Percentiles rank a stretch among this genome's conserved stretches.
Evolutionary conservation across 768 basidiomycete genomes (phyloP).

Genomic region (Mycena venus): DNA sequence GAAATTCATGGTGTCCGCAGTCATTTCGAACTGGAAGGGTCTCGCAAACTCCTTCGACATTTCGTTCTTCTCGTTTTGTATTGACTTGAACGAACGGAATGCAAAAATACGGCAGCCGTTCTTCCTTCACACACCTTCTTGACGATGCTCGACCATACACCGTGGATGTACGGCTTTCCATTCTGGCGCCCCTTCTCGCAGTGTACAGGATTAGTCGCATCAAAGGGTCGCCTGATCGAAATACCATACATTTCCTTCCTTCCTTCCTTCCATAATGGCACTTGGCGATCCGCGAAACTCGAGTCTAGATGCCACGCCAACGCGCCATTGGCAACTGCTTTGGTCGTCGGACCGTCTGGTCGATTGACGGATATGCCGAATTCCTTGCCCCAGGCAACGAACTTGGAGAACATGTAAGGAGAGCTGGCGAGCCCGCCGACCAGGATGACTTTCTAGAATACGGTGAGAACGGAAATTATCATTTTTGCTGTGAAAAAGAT

Average conservation of each 20-base stretch:
- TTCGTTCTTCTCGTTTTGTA: constrained; percentile 26
- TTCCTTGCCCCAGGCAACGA: constrained; percentile 38
- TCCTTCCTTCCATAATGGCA: constrained; percentile 44
- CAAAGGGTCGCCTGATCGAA: constrained; percentile 15
- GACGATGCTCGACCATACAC: constrained; percentile 40
- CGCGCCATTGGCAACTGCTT: constrained; percentile 47
- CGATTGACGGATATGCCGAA: constrained; percentile 34
- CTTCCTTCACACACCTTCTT: constrained; percentile 36
- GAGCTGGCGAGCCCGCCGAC: constrained; percentile 47
- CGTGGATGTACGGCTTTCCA: constrained; percentile 21
- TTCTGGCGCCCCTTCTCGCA: neutral
- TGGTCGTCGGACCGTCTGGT: constrained; percentile 41
- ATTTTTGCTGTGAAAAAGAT: neutral
- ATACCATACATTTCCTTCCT: no score
- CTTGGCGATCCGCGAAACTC: constrained; percentile 38
- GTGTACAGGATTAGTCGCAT: constrained; percentile 28
- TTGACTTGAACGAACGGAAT: neutral
- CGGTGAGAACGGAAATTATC: neutral
- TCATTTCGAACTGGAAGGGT: neutral
- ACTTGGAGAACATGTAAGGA: constrained; percentile 40
- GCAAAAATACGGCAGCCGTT: neutral
- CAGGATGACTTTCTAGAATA: constrained; percentile 42
- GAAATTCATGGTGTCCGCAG: neutral
- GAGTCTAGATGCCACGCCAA: constrained; percentile 45
- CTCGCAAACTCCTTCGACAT: constrained; percentile 1